Evolutionary conservation across 257 asterid species (phyloP).

Genomic region (Echium plantagineum): DNA sequence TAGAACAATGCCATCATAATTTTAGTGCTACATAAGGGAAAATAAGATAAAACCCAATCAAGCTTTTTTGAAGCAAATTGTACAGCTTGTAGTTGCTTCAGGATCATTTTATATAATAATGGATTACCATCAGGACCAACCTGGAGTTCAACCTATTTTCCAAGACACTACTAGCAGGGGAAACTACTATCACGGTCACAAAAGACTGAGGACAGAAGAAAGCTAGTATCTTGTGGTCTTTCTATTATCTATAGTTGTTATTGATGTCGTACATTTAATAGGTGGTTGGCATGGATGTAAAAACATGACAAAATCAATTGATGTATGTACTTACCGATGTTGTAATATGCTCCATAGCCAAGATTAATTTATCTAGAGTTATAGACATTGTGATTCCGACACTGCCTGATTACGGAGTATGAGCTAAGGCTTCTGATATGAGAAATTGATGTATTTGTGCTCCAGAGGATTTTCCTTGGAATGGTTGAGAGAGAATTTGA

Average conservation of each 20-base stretch:
- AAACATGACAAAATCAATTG: not conserved
- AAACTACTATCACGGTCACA: conserved; percentile 25
- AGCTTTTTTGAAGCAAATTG: not conserved
- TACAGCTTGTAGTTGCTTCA: not conserved
- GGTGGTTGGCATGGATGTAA: not conserved
- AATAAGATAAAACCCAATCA: not conserved
- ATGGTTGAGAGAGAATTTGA: not conserved
- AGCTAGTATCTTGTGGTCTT: conserved; percentile 12
- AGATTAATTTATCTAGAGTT: no score
- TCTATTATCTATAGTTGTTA: conserved; percentile 4
- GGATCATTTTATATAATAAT: not conserved
- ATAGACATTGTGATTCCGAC: no score
- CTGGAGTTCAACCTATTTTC: conserved; percentile 16
- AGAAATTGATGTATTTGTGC: not conserved
- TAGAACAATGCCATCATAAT: not conserved
- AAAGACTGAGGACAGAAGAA: conserved; percentile 33
- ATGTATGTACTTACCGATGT: not conserved
- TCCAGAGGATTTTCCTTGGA: not conserved
- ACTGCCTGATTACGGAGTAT: not conserved
- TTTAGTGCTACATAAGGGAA: not conserved
- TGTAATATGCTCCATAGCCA: not conserved
- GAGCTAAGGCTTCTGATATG: not conserved
- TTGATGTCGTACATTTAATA: not conserved
- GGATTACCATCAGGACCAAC: conserved; percentile 18
- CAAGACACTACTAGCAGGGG: conserved; percentile 9